Base-by-base conservation (phyloP, 225 moss, liverwort and hornwort genomes). In the Antitrichia curtipendula region DNA sequence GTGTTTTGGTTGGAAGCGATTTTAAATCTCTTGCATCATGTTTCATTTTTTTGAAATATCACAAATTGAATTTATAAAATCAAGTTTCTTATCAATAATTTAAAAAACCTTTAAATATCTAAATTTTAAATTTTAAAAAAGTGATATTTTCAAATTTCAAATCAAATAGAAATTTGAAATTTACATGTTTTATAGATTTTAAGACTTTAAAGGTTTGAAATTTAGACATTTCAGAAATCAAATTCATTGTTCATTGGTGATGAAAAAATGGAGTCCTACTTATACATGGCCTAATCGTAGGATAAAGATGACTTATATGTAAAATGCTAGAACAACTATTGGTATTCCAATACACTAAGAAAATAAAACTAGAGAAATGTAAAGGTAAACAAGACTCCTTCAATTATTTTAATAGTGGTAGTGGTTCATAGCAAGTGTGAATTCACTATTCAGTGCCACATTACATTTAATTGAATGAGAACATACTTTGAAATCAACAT, bases 1-100 rank as follows among this genome's bases (percentile, higher is more conserved):
- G 23, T 1, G 0, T 53, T n/a, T 22, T 36, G 0, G 2, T 75
- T 53, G 6, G 4, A 75, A 50, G 0, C 0, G 0, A 29, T 73
- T 73, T 72, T 10, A 72, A 47, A 73, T 47, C 6, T 17, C 17
- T 45, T 31, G 5, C 0, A 73, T 49, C 13, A 49, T 4, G 13
- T 49, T 49, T 50, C 3, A 13, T 50, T 50, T 15, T 45, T 13
- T 50, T 50, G 14, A 50, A 15, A 16, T 50, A 50, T 50, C 14
- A 15, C 14, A 50, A 50, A 50, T 15, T 50, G 15, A 50, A 13
- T 50, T 14, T 50, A 50, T 50, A 50, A 50, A 50, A 50, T 15
- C 15, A 50, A 32, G 1, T 32, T 0, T 8, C 8, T 12, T 13
- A 21, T 3, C 2, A 20, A 7, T 19, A 29, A 20, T 31, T 29